Base-by-base conservation (phyloP, 306 rosid genomes). In the Mucuna pruriens region DNA sequence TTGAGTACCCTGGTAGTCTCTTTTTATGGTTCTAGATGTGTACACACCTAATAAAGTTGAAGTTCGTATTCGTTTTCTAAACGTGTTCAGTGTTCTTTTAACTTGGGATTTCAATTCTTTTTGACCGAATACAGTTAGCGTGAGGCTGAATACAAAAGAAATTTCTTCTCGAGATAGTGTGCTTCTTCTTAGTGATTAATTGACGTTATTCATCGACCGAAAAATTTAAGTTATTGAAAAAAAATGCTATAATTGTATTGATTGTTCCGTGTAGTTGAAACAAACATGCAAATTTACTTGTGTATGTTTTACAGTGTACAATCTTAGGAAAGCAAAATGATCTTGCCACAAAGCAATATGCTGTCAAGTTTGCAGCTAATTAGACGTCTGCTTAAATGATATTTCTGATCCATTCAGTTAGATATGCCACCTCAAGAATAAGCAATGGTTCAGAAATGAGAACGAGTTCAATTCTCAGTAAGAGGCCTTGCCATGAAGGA, bases 361-460 rank as follows among this genome's bases (percentile, higher is more conserved):
- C 9, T 16, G 12, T 25, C 44, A 13, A 52, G 25, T 73, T 58
- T 69, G 51, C 31, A 55, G 36, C 23, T 38, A 44, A 26, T 36
- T 17, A 31, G 9, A 17, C 40, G 9, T 74, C 17, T 66, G 42
- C 54, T 0, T 5, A 4, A 49, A 44, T 55, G 71, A 36, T 34
- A 65, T 38, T 44, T 42, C 45, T 42, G 60, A 68, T 38, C 68
- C 25, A 34, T 29, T 31, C 23, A 26, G 79, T 16, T 63, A 46
- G 54, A 36, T 77, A 57, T 25, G 40, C 26, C 76, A 22, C 66
- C 10, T 45, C 67, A 75, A 68, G 82, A 16, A 58, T 12, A 66
- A 45, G 64, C 67, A 78, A 66, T 67, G 17, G 38, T 23, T 78
- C 25, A 15, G 16, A 71, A 68, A 46, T 17, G 39, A 66, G 23